Percentiles rank a stretch among this genome's conserved stretches.
These are phyloP conservation scores for Cardamine resedifolia DNA, from an alignment of 345 rosid genomes.

Conservation along the genomic window DNA sequence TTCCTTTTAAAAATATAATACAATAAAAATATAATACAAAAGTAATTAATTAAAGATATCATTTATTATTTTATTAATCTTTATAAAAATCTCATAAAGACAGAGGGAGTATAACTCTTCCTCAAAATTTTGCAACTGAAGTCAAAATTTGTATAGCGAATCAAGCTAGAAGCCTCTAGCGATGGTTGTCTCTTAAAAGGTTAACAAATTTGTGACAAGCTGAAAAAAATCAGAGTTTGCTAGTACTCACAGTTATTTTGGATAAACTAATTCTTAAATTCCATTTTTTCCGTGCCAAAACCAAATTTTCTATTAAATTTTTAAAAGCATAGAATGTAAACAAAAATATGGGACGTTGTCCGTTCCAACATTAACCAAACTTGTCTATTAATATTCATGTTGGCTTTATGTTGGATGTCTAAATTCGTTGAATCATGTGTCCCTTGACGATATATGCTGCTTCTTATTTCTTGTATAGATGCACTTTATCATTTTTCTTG, in stretches of 20 bases:
- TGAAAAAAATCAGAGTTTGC: slow-evolving; percentile 11
- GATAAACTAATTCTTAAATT: neutral
- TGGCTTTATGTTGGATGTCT: slow-evolving; percentile 28
- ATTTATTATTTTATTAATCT: too few relatives aligned
- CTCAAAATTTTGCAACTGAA: neutral
- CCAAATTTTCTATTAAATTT: neutral
- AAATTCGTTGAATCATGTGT: slow-evolving; percentile 30
- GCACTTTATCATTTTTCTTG: neutral
- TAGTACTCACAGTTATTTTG: neutral
- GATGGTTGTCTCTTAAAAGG: slow-evolving; percentile 25
- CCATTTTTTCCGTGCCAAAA: slow-evolving; percentile 12
- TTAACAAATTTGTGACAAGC: slow-evolving; percentile 20
- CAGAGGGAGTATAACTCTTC: too few relatives aligned
- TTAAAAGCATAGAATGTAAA: slow-evolving; percentile 25
- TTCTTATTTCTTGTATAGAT: neutral
- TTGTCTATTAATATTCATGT: slow-evolving; percentile 21
- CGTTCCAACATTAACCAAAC: slow-evolving; percentile 36
- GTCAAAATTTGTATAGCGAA: slow-evolving; percentile 17
- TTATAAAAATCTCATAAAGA: too few relatives aligned
- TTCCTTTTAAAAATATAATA: too few relatives aligned
- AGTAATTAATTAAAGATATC: too few relatives aligned
- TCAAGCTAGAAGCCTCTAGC: neutral
- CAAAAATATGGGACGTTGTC: slow-evolving; percentile 23
- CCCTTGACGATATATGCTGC: neutral
- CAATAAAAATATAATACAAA: too few relatives aligned